Evolutionary conservation across 148 eudicot species (phyloP), one percentile per base, ranked within the genome.

Genomic region (Pouteria glomerata): DNA sequence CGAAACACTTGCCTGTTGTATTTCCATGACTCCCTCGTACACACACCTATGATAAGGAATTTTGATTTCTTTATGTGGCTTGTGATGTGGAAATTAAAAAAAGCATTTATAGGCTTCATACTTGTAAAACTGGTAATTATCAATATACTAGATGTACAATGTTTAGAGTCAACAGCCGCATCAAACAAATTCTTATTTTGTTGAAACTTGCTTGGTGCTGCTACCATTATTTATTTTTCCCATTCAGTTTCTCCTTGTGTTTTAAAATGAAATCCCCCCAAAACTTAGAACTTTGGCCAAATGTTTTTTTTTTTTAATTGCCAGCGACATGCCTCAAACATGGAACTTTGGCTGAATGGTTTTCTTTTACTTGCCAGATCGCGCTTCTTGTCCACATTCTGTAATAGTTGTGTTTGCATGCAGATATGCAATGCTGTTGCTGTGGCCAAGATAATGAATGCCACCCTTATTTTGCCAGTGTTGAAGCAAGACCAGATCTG

Each of bases 381-480:
- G 23, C 33, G 50, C 55, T 61, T 63, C 65, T 53, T 41, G 44
- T 48, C 44, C 55, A 31, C 50, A 57, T 58, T 58, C 60, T 31
- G 18, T 37, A 42, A 61, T 57, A 42, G 63, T 44, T 80, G 71
- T 42, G 26, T 63, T 66, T 66, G 51, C 56, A 65, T 78, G 85
- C 84, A 93, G 98, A 93, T 95, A 81, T 95, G 99, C 86, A 95
- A 95, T 85, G 99, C 99, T 71, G 99, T 95, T 73, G 99, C 88
- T 34, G 99, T 95, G 72, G 99, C 99, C 64, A 95, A 91, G 80
- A 89, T 95, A 74, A 66, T 95, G 90, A 91, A 89, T 83, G 96
- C 86, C 57, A 95, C 99, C 53, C 99, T 95, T 73, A 95, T 95
- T 72, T 74, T 95, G 78, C 99, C 99, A 45, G 97, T 95, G 82